Evolutionary conservation across 805 yeast species (phyloP).

Genomic region (Geotrichum ghanense): DNA sequence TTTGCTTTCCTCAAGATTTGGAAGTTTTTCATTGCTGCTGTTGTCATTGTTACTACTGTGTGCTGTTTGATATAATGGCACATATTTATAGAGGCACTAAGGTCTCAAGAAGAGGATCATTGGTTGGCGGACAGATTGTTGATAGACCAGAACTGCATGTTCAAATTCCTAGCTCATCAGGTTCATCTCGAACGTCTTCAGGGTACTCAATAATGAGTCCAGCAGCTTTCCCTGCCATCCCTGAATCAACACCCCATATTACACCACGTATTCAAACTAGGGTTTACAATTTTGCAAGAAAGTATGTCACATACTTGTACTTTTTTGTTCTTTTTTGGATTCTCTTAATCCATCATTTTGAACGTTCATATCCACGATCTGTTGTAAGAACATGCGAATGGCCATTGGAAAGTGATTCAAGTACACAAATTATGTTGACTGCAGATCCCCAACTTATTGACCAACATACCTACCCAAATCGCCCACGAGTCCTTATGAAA

Average conservation of each 20-base stretch:
- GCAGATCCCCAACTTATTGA: slow-evolving; percentile 97
- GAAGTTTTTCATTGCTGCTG: too few relatives aligned
- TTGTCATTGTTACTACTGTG: too few relatives aligned
- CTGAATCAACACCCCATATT: not conserved
- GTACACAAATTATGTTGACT: slow-evolving; percentile 37
- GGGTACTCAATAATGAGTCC: not conserved
- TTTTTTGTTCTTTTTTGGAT: slow-evolving; percentile 30
- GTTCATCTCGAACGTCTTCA: not conserved
- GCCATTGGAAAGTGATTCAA: slow-evolving; percentile 22
- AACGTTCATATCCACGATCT: slow-evolving; percentile 37
- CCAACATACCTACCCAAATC: slow-evolving; percentile 70
- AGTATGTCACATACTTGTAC: not conserved
- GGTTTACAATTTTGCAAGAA: not conserved
- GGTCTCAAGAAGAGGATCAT: not conserved
- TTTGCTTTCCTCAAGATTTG: too few relatives aligned
- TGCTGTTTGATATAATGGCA: too few relatives aligned
- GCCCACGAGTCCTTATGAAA: slow-evolving; percentile 39
- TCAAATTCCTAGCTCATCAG: not conserved
- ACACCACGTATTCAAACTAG: not conserved
- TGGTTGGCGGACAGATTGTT: not conserved
- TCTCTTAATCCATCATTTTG: slow-evolving; percentile 39
- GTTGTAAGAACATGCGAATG: slow-evolving; percentile 46
- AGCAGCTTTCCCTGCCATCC: not conserved
- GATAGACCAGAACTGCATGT: not conserved
- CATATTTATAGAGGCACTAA: too few relatives aligned